Percentiles rank a stretch among this genome's conserved stretches.
Conservation (phyloP, 306 rosid species). For the Lathyrus sativus region DNA sequence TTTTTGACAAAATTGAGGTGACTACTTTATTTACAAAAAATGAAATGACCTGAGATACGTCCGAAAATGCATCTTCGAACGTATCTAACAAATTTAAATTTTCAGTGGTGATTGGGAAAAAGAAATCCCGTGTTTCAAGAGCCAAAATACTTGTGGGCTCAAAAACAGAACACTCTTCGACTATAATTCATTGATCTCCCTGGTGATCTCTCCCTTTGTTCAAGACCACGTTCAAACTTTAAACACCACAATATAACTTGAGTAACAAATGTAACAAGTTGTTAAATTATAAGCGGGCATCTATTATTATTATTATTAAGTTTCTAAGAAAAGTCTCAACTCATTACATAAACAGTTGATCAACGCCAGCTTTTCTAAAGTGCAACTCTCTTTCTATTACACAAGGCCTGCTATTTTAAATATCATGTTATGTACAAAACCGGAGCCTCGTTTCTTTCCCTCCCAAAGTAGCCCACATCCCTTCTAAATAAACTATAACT, state of each 20-base stretch:
- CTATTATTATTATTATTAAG: conserved; percentile 14
- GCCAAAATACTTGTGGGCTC: not conserved
- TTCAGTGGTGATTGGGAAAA: no score
- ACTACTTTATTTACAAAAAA: no score
- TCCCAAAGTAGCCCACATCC: conserved; percentile 27
- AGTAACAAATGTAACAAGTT: not conserved
- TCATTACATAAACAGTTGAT: conserved; percentile 3
- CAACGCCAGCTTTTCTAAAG: conserved; percentile 18
- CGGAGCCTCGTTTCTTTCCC: conserved; percentile 30
- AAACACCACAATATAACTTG: conserved; percentile 1
- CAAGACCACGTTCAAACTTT: not conserved
- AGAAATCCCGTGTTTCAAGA: no score
- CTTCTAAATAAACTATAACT: conserved; percentile 46
- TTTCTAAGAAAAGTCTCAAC: conserved; percentile 24
- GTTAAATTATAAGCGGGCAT: conserved; percentile 15
- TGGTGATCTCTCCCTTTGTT: not conserved
- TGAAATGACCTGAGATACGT: no score
- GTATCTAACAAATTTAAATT: no score
- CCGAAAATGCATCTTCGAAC: no score
- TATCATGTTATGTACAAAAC: conserved; percentile 48
- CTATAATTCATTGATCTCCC: not conserved
- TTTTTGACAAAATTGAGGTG: no score
- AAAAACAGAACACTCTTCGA: not conserved
- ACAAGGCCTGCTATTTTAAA: conserved; percentile 27
- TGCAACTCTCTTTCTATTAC: conserved; percentile 15